Conservation (phyloP, 148 eudicot genomes). For the Chenopodium suecicum region DNA sequence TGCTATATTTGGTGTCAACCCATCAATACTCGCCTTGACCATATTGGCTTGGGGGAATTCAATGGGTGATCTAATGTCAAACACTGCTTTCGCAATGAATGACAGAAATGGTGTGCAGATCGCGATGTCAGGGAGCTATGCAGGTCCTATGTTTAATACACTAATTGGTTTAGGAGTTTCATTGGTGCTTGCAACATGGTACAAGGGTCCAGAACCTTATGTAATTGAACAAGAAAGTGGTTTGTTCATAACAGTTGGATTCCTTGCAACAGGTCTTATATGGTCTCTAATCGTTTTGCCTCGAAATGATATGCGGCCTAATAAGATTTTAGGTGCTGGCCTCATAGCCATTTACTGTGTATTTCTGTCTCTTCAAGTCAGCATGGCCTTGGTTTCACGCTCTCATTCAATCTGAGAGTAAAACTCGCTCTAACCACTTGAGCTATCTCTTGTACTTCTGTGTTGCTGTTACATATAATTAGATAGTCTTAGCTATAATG, state of each 20-base stretch:
- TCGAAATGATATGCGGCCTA: constrained; percentile 56
- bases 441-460: no score
- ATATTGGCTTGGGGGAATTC: constrained; percentile 82
- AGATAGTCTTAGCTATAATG: constrained; percentile 4
- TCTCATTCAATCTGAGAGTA: not conserved
- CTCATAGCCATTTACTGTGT: constrained; percentile 51
- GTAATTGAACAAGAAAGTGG: constrained; percentile 40
- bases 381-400: constrained; percentile 43
- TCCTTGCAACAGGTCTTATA: constrained; percentile 47
- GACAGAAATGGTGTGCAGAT: constrained; percentile 60
- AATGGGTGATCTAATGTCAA: constrained; percentile 63
- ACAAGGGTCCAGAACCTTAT: constrained; percentile 38
- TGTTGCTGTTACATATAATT: not conserved
- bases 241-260: constrained; percentile 52
- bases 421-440: no score
- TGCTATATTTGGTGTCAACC: constrained; percentile 51
- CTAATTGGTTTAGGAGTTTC: constrained; percentile 64
- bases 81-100: constrained; percentile 60
- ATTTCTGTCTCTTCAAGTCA: constrained; percentile 48
- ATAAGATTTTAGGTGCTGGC: constrained; percentile 50
- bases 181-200: constrained; percentile 59
- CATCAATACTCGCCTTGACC: constrained; percentile 63
- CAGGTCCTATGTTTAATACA: constrained; percentile 76
- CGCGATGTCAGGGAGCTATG: constrained; percentile 75
- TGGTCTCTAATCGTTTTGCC: constrained; percentile 63